phyloP scores from a whole-genome alignment of 2,329 filamentous ascomycete species.

The Apiospora arundinis region DNA sequence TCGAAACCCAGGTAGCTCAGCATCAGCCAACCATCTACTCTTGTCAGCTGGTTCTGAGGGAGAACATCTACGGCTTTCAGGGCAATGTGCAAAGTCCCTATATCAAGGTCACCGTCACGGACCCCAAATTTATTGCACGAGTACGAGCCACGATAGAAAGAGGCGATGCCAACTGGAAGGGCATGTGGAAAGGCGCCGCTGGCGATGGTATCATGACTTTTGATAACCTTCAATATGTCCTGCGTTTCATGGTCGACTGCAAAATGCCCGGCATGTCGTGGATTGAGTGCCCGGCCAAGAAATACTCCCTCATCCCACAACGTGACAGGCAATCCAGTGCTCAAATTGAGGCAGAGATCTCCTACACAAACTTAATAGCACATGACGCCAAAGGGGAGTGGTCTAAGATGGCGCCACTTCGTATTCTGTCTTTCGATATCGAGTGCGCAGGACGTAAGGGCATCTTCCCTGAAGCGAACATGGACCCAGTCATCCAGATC shows the following conservation, averaged over 20 bases:
- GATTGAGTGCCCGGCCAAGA: slow-evolving; percentile 81
- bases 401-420: slow-evolving; percentile 95
- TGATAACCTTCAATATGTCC: slow-evolving; percentile 92
- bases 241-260: slow-evolving; percentile 98
- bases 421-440: slow-evolving; percentile 96
- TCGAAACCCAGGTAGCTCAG: slow-evolving; percentile 80
- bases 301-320: slow-evolving; percentile 73
- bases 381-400: slow-evolving; percentile 92
- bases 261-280: slow-evolving; percentile 96
- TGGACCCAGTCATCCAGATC: slow-evolving; percentile 97
- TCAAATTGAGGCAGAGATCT: slow-evolving; percentile 90
- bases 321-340: slow-evolving; percentile 84
- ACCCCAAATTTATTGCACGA: slow-evolving; percentile 82
- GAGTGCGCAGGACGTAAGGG: slow-evolving; percentile 98
- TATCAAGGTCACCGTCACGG: slow-evolving; percentile 89
- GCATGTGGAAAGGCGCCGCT: slow-evolving; percentile 76
- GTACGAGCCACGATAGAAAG: slow-evolving; percentile 78
- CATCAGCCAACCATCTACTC: slow-evolving; percentile 78
- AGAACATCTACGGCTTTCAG: slow-evolving; percentile 93
- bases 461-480: slow-evolving; percentile 90
- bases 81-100: slow-evolving; percentile 92
- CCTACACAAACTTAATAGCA: slow-evolving; percentile 82
- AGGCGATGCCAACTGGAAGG: slow-evolving; percentile 85
- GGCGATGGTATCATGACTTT: slow-evolving; percentile 83
- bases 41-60: slow-evolving; percentile 80